These are phyloP conservation scores for Asterophora lycoperdoides DNA, from an alignment of 768 basidiomycete genomes.

Conservation along the genomic window DNA sequence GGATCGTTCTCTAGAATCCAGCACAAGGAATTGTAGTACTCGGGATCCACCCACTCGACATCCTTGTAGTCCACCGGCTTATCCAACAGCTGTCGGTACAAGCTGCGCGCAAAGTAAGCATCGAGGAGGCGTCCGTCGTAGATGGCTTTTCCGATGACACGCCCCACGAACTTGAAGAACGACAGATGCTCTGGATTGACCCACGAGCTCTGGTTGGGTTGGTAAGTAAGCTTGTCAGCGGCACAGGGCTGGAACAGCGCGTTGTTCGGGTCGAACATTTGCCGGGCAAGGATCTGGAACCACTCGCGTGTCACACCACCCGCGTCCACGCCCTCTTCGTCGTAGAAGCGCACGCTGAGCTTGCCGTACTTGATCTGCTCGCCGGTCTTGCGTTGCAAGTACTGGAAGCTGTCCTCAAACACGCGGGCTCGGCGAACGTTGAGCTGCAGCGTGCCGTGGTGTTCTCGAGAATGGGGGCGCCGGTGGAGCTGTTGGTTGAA, in stretches of 20 bases:
- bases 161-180: slow-evolving; percentile 98
- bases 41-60: slow-evolving; percentile 96
- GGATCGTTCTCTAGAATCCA: slow-evolving; percentile 99
- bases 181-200: slow-evolving; percentile 94
- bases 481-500: slow-evolving; percentile 90
- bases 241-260: slow-evolving; percentile 98
- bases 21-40: slow-evolving; percentile 95
- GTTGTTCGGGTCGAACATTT: slow-evolving; percentile 99
- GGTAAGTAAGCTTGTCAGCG: slow-evolving; percentile 91
- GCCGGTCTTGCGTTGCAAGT: slow-evolving; percentile 83
- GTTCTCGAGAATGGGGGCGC: slow-evolving; percentile 73
- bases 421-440: slow-evolving; percentile 88
- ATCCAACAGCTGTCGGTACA: slow-evolving; percentile 92
- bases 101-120: slow-evolving; percentile 94
- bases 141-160: slow-evolving; percentile 96
- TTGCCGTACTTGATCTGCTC: slow-evolving; percentile 99
- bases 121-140: slow-evolving; percentile 95
- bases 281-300: slow-evolving; percentile 96
- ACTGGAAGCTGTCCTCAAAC: slow-evolving; percentile 96
- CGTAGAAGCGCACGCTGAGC: slow-evolving; percentile 91
- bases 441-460: slow-evolving; percentile 78
- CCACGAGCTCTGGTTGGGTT: slow-evolving; percentile 90
- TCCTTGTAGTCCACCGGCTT: slow-evolving; percentile 95
- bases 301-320: slow-evolving; percentile 98
- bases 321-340: slow-evolving; percentile 97